A percentile compares a stretch with the other conserved stretches of the same genome.
phyloP scores from a whole-genome alignment of 2,329 filamentous ascomycete species.

The Aspergillus chevalieri region DNA sequence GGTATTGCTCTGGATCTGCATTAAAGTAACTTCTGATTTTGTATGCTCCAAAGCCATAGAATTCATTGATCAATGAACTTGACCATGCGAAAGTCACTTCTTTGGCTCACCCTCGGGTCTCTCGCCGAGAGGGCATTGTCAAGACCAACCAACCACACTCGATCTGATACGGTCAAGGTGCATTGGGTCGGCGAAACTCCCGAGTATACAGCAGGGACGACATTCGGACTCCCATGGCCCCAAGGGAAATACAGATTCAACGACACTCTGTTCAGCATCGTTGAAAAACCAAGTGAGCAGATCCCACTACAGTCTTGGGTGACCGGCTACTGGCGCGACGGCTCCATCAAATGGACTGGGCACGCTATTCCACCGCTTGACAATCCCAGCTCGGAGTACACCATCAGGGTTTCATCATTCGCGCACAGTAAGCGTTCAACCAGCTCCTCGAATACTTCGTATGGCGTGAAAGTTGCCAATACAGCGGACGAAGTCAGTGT shows the following conservation, averaged over 20 bases:
- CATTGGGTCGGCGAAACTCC: conserved; percentile 39
- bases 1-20: not conserved
- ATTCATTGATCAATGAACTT: not conserved
- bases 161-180: not conserved
- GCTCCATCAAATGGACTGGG: conserved; percentile 57
- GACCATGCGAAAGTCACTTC: not conserved
- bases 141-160: not conserved
- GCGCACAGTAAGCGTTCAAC: not conserved
- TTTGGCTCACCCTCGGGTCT: not conserved
- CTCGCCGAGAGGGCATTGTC: not conserved
- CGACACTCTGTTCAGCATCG: conserved; percentile 32
- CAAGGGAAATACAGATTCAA: conserved; percentile 34
- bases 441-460: not conserved
- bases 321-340: conserved; percentile 56
- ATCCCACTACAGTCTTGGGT: conserved; percentile 49
- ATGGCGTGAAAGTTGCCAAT: not conserved
- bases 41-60: not conserved
- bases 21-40: not conserved
- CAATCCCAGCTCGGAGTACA: conserved; percentile 39
- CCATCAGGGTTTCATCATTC: conserved; percentile 25
- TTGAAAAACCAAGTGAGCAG: conserved; percentile 9
- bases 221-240: conserved; percentile 42
- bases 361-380: conserved; percentile 48
- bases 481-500: conserved; percentile 26
- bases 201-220: conserved; percentile 30